phyloP scores from a whole-genome alignment of 768 basidiomycete species.

The Boletus rubescentipes region DNA sequence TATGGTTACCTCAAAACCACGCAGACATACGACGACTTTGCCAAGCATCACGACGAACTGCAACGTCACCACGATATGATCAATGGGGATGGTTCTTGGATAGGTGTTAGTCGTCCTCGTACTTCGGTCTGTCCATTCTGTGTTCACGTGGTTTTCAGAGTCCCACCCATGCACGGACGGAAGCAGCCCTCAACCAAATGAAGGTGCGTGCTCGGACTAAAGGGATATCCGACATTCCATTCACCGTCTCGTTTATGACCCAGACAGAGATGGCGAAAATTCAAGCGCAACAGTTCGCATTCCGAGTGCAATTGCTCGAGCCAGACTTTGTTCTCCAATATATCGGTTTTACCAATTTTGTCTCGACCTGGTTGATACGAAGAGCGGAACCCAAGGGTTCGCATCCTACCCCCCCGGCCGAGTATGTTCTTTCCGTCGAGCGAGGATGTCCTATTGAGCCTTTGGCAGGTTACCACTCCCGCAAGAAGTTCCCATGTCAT shows the following conservation, averaged over 20 bases:
- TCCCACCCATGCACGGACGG: constrained; percentile 72
- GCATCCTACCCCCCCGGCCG: constrained; percentile 68
- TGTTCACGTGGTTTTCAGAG: constrained; percentile 41
- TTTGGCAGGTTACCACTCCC: constrained; percentile 77
- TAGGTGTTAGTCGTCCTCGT: constrained; percentile 54
- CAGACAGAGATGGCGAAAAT: constrained; percentile 71
- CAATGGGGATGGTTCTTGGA: constrained; percentile 78
- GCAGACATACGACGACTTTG: constrained; percentile 68
- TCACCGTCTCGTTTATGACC: constrained; percentile 1
- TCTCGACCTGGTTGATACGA: constrained; percentile 92
- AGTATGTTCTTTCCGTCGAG: constrained; percentile 46
- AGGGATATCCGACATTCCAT: not conserved
- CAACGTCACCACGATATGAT: constrained; percentile 74
- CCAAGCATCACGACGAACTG: constrained; percentile 73
- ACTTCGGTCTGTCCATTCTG: not conserved
- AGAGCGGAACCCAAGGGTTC: constrained; percentile 77
- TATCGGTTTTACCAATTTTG: constrained; percentile 83
- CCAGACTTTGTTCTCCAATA: constrained; percentile 79
- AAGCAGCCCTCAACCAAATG: constrained; percentile 71
- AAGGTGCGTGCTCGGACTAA: constrained; percentile 48
- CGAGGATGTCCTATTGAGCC: not conserved
- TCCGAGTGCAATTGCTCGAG: constrained; percentile 82
- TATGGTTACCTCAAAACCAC: constrained; percentile 85
- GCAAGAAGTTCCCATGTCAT: constrained; percentile 77
- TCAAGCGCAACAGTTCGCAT: constrained; percentile 73